These are phyloP conservation scores for Cercospora sp. DNA, from an alignment of 2,329 filamentous ascomycete genomes.

Conservation along the genomic window DNA sequence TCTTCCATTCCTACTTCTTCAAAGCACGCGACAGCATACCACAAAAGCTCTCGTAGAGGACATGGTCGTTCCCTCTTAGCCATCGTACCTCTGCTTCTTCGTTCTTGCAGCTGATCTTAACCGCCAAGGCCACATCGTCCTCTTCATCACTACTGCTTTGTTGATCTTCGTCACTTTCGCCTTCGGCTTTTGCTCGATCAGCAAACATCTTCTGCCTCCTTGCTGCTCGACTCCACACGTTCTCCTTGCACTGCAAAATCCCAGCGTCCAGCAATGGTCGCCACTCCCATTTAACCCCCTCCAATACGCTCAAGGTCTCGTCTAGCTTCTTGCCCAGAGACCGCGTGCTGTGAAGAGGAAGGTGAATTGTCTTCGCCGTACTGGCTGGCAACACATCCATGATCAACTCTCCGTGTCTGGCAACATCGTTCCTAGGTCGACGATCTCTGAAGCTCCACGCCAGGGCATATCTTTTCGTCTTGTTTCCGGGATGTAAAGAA, in stretches of 20 bases:
- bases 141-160: conserved; percentile 38
- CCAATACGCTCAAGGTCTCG: conserved; percentile 55
- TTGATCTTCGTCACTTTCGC: conserved; percentile 32
- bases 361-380: conserved; percentile 51
- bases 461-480: conserved; percentile 82
- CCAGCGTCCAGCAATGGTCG: conserved; percentile 56
- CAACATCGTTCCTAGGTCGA: conserved; percentile 58
- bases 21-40: conserved; percentile 66
- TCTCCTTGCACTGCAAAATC: conserved; percentile 63
- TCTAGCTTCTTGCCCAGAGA: conserved; percentile 44
- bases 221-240: conserved; percentile 78
- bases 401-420: conserved; percentile 35
- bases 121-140: conserved; percentile 42
- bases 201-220: conserved; percentile 55
- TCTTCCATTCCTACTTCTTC: conserved; percentile 3
- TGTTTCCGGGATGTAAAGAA: conserved; percentile 73
- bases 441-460: conserved; percentile 78
- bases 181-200: conserved; percentile 32
- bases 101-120: conserved; percentile 44
- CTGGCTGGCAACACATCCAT: conserved; percentile 46
- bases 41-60: conserved; percentile 83
- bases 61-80: conserved; percentile 71
- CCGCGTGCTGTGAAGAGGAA: conserved; percentile 34
- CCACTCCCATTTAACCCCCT: conserved; percentile 66
- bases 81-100: conserved; percentile 59